Percentiles rank a stretch among this genome's conserved stretches.
phyloP scores from a whole-genome alignment of 2,329 filamentous ascomycete genomes.

The Penicillium decumbens region DNA sequence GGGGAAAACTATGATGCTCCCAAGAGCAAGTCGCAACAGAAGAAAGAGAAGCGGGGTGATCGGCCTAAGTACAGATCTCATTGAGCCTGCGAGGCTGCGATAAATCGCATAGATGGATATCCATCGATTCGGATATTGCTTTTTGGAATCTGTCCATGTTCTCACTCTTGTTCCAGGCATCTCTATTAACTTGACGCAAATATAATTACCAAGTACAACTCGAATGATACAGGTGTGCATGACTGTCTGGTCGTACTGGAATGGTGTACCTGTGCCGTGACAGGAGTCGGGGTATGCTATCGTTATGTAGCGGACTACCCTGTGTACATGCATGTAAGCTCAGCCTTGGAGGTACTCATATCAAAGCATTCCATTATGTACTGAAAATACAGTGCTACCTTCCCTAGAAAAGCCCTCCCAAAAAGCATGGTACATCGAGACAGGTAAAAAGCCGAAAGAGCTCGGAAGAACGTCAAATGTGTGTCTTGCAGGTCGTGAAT shows the following conservation, averaged over 20 bases:
- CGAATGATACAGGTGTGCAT: not conserved
- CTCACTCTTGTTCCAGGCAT: not conserved
- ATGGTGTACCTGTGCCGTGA: not conserved
- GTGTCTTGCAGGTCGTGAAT: conserved; percentile 22
- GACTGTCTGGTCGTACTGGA: not conserved
- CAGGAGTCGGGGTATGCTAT: not conserved
- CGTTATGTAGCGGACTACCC: not conserved
- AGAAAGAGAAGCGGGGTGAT: conserved; percentile 50
- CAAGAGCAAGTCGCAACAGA: conserved; percentile 51
- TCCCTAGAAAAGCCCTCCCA: not conserved
- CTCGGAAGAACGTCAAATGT: conserved; percentile 21
- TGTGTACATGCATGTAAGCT: not conserved
- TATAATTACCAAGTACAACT: not conserved
- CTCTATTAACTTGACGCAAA: not conserved
- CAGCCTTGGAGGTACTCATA: not conserved
- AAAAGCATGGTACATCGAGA: conserved; percentile 1
- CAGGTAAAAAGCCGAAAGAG: conserved; percentile 5
- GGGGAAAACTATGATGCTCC: conserved; percentile 19
- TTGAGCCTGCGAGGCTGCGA: not conserved
- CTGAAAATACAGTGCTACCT: conserved; percentile 7
- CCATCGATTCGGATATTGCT: not conserved
- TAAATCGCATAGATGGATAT: not conserved
- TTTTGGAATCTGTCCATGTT: not conserved
- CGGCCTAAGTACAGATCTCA: conserved; percentile 18
- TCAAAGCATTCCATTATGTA: conserved; percentile 15